A percentile compares a stretch with the other conserved stretches of the same genome.
Conservation (phyloP, 225 moss, liverwort and hornwort genomes). For the Polytrichum formosum region DNA sequence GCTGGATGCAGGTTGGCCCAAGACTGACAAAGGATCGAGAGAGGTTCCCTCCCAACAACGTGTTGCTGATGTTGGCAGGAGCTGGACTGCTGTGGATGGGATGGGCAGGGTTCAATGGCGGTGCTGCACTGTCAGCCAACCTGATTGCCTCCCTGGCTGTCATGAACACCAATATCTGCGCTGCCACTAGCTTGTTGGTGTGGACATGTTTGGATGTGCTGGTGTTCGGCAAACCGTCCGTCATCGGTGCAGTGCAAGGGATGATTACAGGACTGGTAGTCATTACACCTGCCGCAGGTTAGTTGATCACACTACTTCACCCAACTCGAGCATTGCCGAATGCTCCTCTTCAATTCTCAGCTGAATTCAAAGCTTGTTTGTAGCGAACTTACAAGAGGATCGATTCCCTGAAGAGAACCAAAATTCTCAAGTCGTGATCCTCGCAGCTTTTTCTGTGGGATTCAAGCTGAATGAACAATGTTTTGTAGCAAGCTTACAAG, state of each 20-base stretch:
- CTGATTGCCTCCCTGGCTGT: slow-evolving; percentile 36
- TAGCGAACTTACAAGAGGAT: too few species aligned
- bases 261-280: slow-evolving; percentile 56
- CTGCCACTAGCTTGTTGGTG: slow-evolving; percentile 46
- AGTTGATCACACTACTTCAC: too few species aligned
- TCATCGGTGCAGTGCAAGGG: slow-evolving; percentile 50
- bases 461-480: too few species aligned
- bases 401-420: too few species aligned
- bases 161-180: slow-evolving; percentile 42
- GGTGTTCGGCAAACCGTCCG: slow-evolving; percentile 42
- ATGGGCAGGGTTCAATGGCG: slow-evolving; percentile 57
- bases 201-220: slow-evolving; percentile 42
- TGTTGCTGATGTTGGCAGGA: slow-evolving; percentile 48
- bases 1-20: slow-evolving; percentile 27
- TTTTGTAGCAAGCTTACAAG: too few species aligned
- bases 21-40: slow-evolving; percentile 40
- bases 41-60: slow-evolving; percentile 48
- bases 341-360: too few species aligned
- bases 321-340: too few species aligned
- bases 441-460: too few species aligned
- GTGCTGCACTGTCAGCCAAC: slow-evolving; percentile 32
- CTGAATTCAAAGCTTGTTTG: too few species aligned
- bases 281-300: slow-evolving; percentile 45
- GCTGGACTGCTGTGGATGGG: slow-evolving; percentile 50
- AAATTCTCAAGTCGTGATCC: too few species aligned